Percentiles rank a stretch among this genome's conserved stretches.
Evolutionary conservation across 257 asterid species (phyloP).

Genomic region (Solanum acaule): DNA sequence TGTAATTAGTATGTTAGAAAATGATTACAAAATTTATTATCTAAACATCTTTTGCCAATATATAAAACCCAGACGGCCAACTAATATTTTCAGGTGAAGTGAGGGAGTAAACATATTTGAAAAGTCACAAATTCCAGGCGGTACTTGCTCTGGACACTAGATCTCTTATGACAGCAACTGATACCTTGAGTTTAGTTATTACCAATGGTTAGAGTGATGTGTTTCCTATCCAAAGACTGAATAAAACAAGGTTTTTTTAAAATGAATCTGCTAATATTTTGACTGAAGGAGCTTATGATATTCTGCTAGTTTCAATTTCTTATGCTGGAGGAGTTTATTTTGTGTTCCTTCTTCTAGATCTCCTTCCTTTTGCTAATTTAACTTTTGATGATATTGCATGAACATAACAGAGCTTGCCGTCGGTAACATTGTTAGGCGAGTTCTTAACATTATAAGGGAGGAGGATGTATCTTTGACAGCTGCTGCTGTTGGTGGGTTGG

Average conservation of each 20-base stretch:
- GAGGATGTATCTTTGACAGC: slow-evolving; percentile 84
- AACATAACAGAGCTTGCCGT: slow-evolving; percentile 82
- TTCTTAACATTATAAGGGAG: slow-evolving; percentile 92
- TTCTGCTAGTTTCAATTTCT: not conserved
- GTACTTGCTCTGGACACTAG: not conserved
- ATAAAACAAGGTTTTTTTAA: not conserved
- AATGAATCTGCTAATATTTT: not conserved
- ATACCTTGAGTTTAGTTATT: not conserved
- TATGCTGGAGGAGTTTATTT: not conserved
- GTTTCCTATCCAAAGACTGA: not conserved
- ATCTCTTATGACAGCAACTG: not conserved
- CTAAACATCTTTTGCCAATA: not conserved
- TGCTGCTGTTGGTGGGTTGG: slow-evolving; percentile 79
- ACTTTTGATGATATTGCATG: slow-evolving; percentile 12
- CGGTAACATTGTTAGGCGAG: slow-evolving; percentile 91
- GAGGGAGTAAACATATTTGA: not conserved
- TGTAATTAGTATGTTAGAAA: not conserved
- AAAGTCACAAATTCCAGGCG: not conserved
- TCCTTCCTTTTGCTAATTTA: slow-evolving; percentile 1
- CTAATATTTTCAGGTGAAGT: not conserved
- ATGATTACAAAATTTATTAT: not conserved
- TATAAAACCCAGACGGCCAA: not conserved
- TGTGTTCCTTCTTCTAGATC: not conserved
- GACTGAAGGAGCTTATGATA: not conserved
- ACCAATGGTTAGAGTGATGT: not conserved